A percentile compares a stretch with the other conserved stretches of the same genome.
These are phyloP conservation scores for Candida caryicola DNA, from an alignment of 805 yeast species.

Conservation along the genomic window DNA sequence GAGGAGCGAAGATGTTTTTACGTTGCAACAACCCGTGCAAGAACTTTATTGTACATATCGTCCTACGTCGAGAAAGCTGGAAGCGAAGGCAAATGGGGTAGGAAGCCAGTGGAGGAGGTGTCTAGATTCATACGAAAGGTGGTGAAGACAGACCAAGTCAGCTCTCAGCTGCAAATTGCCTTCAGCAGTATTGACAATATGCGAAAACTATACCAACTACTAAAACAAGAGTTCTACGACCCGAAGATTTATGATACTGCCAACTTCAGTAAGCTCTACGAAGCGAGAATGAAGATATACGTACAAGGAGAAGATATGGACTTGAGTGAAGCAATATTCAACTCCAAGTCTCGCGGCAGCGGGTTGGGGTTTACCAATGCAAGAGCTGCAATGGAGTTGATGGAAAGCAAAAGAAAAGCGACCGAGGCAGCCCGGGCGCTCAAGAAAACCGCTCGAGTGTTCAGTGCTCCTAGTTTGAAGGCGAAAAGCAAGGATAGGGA, in stretches of 20 bases:
- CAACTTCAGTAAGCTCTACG: constrained; percentile 13
- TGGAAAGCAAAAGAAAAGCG: constrained; percentile 3
- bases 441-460: constrained; percentile 4
- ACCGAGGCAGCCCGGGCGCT: background rate
- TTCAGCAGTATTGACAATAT: constrained; percentile 17
- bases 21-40: constrained; percentile 87
- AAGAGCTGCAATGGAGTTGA: constrained; percentile 8
- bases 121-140: constrained; percentile 29
- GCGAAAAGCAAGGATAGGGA: background rate
- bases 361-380: constrained; percentile 5
- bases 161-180: constrained; percentile 13
- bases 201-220: constrained; percentile 17
- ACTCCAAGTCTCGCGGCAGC: constrained; percentile 8
- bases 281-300: constrained; percentile 10
- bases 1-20: constrained; percentile 86
- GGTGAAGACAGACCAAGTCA: constrained; percentile 5
- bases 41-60: constrained; percentile 49
- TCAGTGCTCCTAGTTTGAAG: constrained; percentile 4
- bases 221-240: constrained; percentile 4
- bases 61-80: constrained; percentile 19
- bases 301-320: constrained; percentile 9
- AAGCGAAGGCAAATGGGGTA: constrained; percentile 17
- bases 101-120: constrained; percentile 17
- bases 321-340: constrained; percentile 5
- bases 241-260: constrained; percentile 8